A percentile compares a stretch with the other conserved stretches of the same genome.
These are phyloP conservation scores for Insectozyma bohioensis DNA, from an alignment of 1,139 yeast genomes.

Conservation along the genomic window DNA sequence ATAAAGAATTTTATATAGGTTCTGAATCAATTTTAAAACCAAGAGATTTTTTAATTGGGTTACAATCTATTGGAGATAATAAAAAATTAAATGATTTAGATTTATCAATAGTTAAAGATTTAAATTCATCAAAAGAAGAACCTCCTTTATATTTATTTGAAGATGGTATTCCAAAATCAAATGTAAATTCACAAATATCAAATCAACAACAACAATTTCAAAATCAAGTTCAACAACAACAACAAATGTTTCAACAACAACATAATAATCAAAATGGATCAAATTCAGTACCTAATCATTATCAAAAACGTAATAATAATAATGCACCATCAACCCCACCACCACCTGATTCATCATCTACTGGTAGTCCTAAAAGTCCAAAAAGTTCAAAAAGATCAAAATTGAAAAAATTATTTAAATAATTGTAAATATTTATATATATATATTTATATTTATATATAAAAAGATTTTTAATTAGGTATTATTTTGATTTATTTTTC, in stretches of 20 bases:
- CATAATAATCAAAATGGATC: conserved; percentile 3
- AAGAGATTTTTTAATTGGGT: conserved; percentile 46
- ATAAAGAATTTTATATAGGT: conserved; percentile 80
- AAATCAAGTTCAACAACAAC: conserved; percentile 11
- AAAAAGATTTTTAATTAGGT: no score
- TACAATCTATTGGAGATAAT: conserved; percentile 40
- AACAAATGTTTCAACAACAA: conserved; percentile 4
- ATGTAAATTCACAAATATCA: conserved; percentile 6
- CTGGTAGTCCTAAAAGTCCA: background rate
- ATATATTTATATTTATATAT: no score
- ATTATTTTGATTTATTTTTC: no score
- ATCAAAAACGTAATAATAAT: conserved; percentile 4
- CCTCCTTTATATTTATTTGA: conserved; percentile 41
- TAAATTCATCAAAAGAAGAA: conserved; percentile 24
- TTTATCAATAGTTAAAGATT: conserved; percentile 29
- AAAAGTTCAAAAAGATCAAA: conserved; percentile 23
- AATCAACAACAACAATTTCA: conserved; percentile 15
- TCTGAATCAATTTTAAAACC: conserved; percentile 79
- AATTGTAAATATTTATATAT: conserved; percentile 9
- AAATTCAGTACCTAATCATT: conserved; percentile 4
- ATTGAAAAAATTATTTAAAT: conserved; percentile 39
- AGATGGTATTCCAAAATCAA: conserved; percentile 17
- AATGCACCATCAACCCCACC: background rate
- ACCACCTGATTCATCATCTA: conserved; percentile 1
- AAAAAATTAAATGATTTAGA: conserved; percentile 35